A percentile compares a stretch with the other conserved stretches of the same genome.
Evolutionary conservation across 2,329 filamentous ascomycete species (phyloP).

Genomic region (Cercospora sesami): DNA sequence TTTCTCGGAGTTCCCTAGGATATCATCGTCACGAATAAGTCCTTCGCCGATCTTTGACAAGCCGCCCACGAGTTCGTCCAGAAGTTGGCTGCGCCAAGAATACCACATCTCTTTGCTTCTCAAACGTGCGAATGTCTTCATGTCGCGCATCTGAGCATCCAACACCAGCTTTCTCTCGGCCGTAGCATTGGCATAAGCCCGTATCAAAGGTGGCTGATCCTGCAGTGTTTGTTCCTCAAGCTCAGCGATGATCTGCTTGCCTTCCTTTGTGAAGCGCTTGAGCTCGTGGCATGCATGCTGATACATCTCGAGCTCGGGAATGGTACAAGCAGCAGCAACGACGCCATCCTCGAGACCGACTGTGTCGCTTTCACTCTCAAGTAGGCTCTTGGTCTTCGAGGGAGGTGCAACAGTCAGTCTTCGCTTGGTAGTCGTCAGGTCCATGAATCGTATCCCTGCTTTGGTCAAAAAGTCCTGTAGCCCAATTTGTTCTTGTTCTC

Average conservation of each 20-base stretch:
- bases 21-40: slow-evolving; percentile 70
- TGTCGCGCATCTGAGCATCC: slow-evolving; percentile 96
- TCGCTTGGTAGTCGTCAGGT: slow-evolving; percentile 92
- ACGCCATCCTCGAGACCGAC: slow-evolving; percentile 70
- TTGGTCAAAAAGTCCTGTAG: slow-evolving; percentile 91
- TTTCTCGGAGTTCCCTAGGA: slow-evolving; percentile 66
- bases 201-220: slow-evolving; percentile 88
- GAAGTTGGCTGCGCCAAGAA: slow-evolving; percentile 89
- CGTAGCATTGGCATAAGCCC: slow-evolving; percentile 83
- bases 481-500: slow-evolving; percentile 48
- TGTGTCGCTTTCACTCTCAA: slow-evolving; percentile 38
- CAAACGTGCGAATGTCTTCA: slow-evolving; percentile 87
- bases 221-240: slow-evolving; percentile 87
- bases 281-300: slow-evolving; percentile 93
- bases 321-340: slow-evolving; percentile 83
- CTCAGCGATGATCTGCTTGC: slow-evolving; percentile 81
- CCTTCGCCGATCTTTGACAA: slow-evolving; percentile 72
- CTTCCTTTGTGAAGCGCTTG: slow-evolving; percentile 95
- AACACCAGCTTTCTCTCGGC: slow-evolving; percentile 81
- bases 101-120: slow-evolving; percentile 98
- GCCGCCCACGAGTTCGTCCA: slow-evolving; percentile 77
- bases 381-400: slow-evolving; percentile 40
- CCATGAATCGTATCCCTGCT: slow-evolving; percentile 98
- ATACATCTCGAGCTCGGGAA: slow-evolving; percentile 91
- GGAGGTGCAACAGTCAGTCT: slow-evolving; percentile 71